Percentiles rank a stretch among this genome's conserved stretches.
Evolutionary conservation across 768 basidiomycete genomes (phyloP).

Genomic region (Boletus tylopilopsis): DNA sequence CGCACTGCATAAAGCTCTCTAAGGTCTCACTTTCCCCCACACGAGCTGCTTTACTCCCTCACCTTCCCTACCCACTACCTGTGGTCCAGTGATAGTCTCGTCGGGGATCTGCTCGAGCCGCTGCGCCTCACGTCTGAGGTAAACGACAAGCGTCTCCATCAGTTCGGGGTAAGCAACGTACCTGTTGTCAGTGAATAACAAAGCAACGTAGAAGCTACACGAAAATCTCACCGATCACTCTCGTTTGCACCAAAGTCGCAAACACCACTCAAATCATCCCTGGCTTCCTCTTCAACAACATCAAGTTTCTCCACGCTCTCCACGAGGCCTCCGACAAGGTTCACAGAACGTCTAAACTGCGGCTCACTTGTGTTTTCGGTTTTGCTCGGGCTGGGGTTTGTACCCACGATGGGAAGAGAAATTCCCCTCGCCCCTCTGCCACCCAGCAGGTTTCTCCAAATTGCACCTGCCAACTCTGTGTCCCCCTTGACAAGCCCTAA

Average conservation of each 20-base stretch:
- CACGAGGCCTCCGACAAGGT: constrained; percentile 64
- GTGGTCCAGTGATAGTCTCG: constrained; percentile 32
- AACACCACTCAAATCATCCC: constrained; percentile 69
- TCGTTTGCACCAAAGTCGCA: constrained; percentile 62
- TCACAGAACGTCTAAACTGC: constrained; percentile 58
- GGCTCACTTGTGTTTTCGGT: background rate
- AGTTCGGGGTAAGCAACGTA: constrained; percentile 73
- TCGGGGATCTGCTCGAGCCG: constrained; percentile 60
- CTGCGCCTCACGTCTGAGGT: constrained; percentile 67
- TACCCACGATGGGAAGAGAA: constrained; percentile 26
- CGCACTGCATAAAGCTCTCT: constrained; percentile 4
- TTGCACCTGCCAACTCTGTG: constrained; percentile 75
- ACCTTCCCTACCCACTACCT: constrained; percentile 30
- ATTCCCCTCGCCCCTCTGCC: constrained; percentile 78
- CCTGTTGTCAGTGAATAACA: constrained; percentile 35
- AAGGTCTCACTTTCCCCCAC: constrained; percentile 27
- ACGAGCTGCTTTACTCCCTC: constrained; percentile 28
- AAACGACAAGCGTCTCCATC: constrained; percentile 66
- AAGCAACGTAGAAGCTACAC: background rate
- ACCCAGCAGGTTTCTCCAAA: constrained; percentile 92
- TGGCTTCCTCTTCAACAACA: constrained; percentile 53
- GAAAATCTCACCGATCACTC: constrained; percentile 29
- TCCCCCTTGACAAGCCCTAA: constrained; percentile 73
- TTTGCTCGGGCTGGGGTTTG: constrained; percentile 3
- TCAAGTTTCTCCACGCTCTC: constrained; percentile 58